Base-by-base conservation (phyloP, 306 rosid genomes). In the Trifolium repens region DNA sequence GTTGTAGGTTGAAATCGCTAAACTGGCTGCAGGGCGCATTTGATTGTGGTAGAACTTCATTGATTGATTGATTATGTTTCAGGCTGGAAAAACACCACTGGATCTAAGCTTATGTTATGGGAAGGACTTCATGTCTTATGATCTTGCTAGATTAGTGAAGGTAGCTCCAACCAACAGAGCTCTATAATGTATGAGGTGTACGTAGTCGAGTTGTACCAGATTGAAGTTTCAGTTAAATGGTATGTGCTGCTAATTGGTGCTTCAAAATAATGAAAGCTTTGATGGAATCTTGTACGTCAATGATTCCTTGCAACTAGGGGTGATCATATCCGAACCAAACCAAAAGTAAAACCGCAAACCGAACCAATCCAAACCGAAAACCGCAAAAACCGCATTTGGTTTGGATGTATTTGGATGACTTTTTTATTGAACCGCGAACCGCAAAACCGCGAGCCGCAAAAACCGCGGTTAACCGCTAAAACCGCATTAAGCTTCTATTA, bases 51-150 rank as follows among this genome's bases (percentile, higher is more conserved):
- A 17, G 49, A 67, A 78, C 40, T 35, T 66, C 9, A 71, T 67
- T 81, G 16, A 37, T 40, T 81, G 16, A 37, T 40, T 69, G 35
- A n/a, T 42, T 71, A 68, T 78, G 3, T 70, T 86, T 86, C 90
- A 94, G 99, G 96, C 85, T n/a, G 97, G 99, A 42, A 89, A 81
- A 83, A 90, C 93, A 47, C 76, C 96, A 13, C 53, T 94, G 85
- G 96, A 94, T 86, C 76, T 91, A 67, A 82, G 93, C 77, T 60
- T 92, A 7, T 90, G 97, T 85, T 94, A 85, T 76, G 98, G 98
- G 63, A 94, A 89, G 80, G 90, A 90, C 71, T 94, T 91, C 87
- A 89, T 87, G 83, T 92, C 98, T 24, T 90, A 75, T 67, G 96
- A 91, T 71, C 96, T 94, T 69, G 92, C 97, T 35, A 85, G 76